phyloP scores from a whole-genome alignment of 2,329 filamentous ascomycete genomes.

The Talaromyces atroroseus region DNA sequence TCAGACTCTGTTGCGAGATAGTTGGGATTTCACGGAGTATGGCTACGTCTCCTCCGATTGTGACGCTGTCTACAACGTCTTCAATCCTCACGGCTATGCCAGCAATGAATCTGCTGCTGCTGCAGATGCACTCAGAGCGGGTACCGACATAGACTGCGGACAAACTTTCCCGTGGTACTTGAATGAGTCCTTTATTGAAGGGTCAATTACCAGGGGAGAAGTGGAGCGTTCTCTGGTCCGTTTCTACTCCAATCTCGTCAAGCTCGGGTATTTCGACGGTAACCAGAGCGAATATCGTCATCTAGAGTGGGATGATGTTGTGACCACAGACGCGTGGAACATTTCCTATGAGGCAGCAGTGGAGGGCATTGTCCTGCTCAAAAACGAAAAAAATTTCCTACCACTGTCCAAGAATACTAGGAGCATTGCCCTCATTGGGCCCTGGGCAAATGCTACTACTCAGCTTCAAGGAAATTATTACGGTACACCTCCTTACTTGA shows the following conservation, averaged over 20 bases:
- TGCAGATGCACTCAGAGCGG: constrained; percentile 46
- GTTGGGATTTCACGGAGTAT: constrained; percentile 57
- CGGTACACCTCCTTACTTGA: constrained; percentile 52
- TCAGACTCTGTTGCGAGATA: constrained; percentile 57
- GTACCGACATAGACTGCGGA: constrained; percentile 52
- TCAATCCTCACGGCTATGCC: constrained; percentile 48
- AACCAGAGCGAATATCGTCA: constrained; percentile 43
- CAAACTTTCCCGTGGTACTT: constrained; percentile 45
- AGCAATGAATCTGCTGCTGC: constrained; percentile 42
- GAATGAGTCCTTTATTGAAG: constrained; percentile 39
- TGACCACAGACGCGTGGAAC: constrained; percentile 48
- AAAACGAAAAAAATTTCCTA: constrained; percentile 47
- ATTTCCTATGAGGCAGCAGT: constrained; percentile 52
- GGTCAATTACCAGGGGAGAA: constrained; percentile 40
- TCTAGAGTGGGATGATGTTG: constrained; percentile 53
- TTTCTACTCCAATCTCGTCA: constrained; percentile 47
- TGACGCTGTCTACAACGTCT: constrained; percentile 57
- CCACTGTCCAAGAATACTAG: constrained; percentile 37
- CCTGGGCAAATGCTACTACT: constrained; percentile 53
- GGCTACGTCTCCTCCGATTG: constrained; percentile 63
- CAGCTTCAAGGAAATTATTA: constrained; percentile 58
- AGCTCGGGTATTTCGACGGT: constrained; percentile 50
- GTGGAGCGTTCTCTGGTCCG: constrained; percentile 45
- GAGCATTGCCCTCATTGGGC: constrained; percentile 52
- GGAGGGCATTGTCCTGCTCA: constrained; percentile 46